These are phyloP conservation scores for Leishmania arabica DNA, from an alignment of 208 protist genomes.

Conservation along the genomic window DNA sequence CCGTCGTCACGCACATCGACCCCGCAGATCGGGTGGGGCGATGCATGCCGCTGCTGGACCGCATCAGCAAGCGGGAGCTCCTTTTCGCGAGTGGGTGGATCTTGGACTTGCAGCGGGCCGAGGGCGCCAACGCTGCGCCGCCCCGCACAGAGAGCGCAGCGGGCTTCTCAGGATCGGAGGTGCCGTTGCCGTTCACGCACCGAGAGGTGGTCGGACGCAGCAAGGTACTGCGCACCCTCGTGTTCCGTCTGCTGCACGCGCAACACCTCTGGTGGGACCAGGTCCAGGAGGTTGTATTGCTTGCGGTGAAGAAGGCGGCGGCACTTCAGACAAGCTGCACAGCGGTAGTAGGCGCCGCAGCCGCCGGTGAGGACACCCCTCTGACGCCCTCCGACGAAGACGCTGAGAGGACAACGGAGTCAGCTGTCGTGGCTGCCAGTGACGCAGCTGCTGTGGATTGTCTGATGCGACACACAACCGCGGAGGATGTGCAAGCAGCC, in stretches of 20 bases:
- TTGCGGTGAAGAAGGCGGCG: slow-evolving; percentile 16
- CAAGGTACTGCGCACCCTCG: slow-evolving; percentile 47
- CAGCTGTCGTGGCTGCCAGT: neutral
- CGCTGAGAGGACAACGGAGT: neutral
- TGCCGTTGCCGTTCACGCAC: slow-evolving; percentile 13
- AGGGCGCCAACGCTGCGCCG: neutral
- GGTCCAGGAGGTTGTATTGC: slow-evolving; percentile 37
- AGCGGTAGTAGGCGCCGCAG: neutral
- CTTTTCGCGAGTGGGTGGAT: slow-evolving; percentile 49
- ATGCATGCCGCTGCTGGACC: slow-evolving; percentile 47
- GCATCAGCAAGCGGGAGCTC: slow-evolving; percentile 36
- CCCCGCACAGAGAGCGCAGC: neutral
- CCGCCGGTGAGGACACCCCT: neutral
- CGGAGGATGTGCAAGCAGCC: slow-evolving; percentile 5
- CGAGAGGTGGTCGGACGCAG: slow-evolving; percentile 39
- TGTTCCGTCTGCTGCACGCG: slow-evolving; percentile 27
- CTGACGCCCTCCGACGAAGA: neutral
- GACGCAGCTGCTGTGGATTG: neutral
- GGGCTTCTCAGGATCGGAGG: neutral
- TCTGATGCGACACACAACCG: neutral
- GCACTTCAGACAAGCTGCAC: neutral
- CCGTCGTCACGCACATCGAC: slow-evolving; percentile 36
- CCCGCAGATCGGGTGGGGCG: slow-evolving; percentile 34
- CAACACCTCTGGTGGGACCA: slow-evolving; percentile 40
- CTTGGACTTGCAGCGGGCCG: slow-evolving; percentile 19